phyloP scores from a whole-genome alignment of 192 early-diverging fungal species.

The Coemansia aciculifera region DNA sequence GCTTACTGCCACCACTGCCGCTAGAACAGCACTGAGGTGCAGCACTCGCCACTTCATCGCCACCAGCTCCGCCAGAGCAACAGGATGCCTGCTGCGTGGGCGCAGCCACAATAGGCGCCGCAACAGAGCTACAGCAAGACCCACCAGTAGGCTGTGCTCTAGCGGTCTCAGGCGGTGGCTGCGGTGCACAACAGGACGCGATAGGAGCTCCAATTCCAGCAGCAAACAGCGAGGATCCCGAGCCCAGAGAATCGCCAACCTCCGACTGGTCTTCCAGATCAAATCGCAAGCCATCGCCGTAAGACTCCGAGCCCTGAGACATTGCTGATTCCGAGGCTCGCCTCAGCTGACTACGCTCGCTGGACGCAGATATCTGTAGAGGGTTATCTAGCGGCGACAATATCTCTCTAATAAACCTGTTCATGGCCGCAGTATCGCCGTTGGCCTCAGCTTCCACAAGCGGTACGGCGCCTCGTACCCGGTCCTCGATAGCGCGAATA shows the following conservation, averaged over 20 bases:
- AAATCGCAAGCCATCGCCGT: background rate
- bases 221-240: background rate
- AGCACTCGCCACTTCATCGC: background rate
- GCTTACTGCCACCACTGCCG: background rate
- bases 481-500: slow-evolving; percentile 38
- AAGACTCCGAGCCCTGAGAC: background rate
- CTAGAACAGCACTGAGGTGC: background rate
- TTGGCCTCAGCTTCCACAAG: slow-evolving; percentile 8
- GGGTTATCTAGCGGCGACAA: slow-evolving; percentile 27
- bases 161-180: background rate
- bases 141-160: slow-evolving; percentile 13
- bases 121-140: slow-evolving; percentile 9
- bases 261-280: background rate
- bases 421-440: slow-evolving; percentile 3
- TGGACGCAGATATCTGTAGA: background rate
- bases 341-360: background rate
- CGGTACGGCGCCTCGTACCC: slow-evolving; percentile 23
- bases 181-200: slow-evolving; percentile 1
- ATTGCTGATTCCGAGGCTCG: background rate
- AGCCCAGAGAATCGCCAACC: background rate
- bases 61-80: slow-evolving; percentile 15
- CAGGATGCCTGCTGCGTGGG: slow-evolving; percentile 21
- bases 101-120: background rate
- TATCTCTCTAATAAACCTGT: slow-evolving; percentile 33
- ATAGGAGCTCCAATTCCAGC: background rate